phyloP scores from a whole-genome alignment of 108 stramenopile genomes.

The Pelagomonas calceolata region DNA sequence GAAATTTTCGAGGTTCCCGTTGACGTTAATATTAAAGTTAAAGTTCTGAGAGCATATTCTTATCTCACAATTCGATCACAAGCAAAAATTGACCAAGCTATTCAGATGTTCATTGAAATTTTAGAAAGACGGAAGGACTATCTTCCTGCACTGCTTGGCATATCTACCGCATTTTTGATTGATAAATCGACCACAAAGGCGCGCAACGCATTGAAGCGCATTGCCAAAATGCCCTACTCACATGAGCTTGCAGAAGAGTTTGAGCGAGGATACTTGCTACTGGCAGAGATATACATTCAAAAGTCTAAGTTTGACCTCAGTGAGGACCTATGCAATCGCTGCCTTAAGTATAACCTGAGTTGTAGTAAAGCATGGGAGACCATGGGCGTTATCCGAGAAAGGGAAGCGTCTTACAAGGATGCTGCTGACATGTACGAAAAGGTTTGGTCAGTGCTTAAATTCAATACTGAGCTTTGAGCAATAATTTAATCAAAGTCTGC shows the following conservation, averaged over 20 bases:
- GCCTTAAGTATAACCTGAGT: conserved; percentile 42
- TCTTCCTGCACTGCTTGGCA: conserved; percentile 45
- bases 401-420: conserved; percentile 45
- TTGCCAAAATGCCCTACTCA: conserved; percentile 44
- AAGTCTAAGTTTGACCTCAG: conserved; percentile 45
- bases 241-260: conserved; percentile 44
- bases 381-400: conserved; percentile 50
- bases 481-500: background rate
- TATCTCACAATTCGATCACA: conserved; percentile 26
- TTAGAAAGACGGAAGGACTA: conserved; percentile 39
- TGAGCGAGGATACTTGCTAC: conserved; percentile 44
- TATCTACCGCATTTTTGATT: conserved; percentile 44
- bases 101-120: conserved; percentile 32
- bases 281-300: conserved; percentile 53
- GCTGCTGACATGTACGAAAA: conserved; percentile 50
- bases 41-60: background rate
- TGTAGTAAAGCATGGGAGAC: conserved; percentile 50
- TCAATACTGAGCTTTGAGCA: no score
- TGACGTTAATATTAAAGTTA: background rate
- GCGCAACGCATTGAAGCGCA: conserved; percentile 48
- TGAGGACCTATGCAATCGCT: conserved; percentile 43
- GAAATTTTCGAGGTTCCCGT: background rate
- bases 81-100: conserved; percentile 29
- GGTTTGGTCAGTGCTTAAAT: background rate
- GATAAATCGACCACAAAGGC: conserved; percentile 39